These are phyloP conservation scores for Aspergillus fijiensis DNA, from an alignment of 2,329 filamentous ascomycete genomes.

Conservation along the genomic window DNA sequence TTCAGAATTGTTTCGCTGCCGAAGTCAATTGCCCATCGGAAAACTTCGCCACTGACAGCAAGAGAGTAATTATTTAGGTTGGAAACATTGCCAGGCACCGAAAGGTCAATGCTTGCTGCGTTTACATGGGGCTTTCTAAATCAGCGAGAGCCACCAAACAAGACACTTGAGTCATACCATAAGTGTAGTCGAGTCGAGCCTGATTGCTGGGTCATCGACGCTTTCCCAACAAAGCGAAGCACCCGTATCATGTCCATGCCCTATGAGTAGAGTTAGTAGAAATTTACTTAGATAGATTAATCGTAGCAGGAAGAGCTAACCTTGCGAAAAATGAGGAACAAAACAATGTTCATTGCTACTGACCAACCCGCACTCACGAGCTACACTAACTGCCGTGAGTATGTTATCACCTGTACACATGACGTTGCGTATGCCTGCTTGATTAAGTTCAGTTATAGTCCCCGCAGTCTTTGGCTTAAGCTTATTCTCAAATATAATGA, in stretches of 20 bases:
- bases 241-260: conserved; percentile 70
- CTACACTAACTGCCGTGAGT: conserved; percentile 91
- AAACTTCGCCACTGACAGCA: conserved; percentile 88
- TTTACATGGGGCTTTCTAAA: conserved; percentile 29
- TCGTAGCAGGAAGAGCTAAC: conserved; percentile 27
- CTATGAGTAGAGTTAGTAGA: conserved; percentile 36
- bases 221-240: conserved; percentile 85
- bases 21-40: conserved; percentile 94
- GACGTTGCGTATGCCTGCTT: conserved; percentile 81
- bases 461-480: conserved; percentile 81
- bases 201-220: conserved; percentile 79
- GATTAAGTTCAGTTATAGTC: conserved; percentile 76
- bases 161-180: conserved; percentile 48
- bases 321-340: conserved; percentile 81
- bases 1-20: conserved; percentile 76
- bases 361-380: conserved; percentile 82
- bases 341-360: conserved; percentile 84
- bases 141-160: conserved; percentile 62
- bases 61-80: conserved; percentile 83
- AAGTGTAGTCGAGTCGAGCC: conserved; percentile 75
- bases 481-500: conserved; percentile 99
- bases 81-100: conserved; percentile 78
- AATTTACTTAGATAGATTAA: not conserved
- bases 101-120: conserved; percentile 71
- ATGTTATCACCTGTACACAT: conserved; percentile 99